Base-by-base conservation (phyloP, 2,329 filamentous ascomycete genomes). In the Bipolaris zeicola region DNA sequence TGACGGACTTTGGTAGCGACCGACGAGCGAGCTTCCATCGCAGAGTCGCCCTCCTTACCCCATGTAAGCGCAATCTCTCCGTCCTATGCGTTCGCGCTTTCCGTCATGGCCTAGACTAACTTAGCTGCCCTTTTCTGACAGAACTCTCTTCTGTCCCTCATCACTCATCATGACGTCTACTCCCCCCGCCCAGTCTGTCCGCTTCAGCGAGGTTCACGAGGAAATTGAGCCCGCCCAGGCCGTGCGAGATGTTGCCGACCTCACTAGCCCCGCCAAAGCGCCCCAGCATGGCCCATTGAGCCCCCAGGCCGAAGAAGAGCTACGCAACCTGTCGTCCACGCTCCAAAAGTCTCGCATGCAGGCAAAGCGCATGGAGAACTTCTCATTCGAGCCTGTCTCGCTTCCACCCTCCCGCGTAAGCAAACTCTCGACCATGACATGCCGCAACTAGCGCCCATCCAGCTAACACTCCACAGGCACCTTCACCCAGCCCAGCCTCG, bases 311-410 rank as follows among this genome's bases (percentile, higher is more conserved):
- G 75, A 79, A 63, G 87, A 91, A 54, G 85, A 93, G 70, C 81
- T 96, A 54, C 85, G 85, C 64, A 87, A 87, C 57, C 80, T 96
- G 59, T 88, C 90, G 48, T 85, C 87, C 65, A 88, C 86, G 22
- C 80, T 96, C 24, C 89, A 92, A 63, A 86, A 87, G 60, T 84
- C 87, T 44, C 87, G 89, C 66, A 83, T 96, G 59, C 93, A 97
- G 78, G 89, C 93, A 67, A 85, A 87, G 55, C 87, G 93, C 62
- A 86, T 96, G 81, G 90, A 89, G 72, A 91, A 92, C 72, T 96
- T 92, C 77, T 88, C 89, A 41, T 98, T 93, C 71, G 93, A 97
- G 74, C 89, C 94, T 33, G 88, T 96, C 62, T 98, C 95, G 34
- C 82, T 98, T 50, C 94, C 95, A 36, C 83, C 86, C 31, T 94